Evolutionary conservation across 2,329 filamentous ascomycete species (phyloP).

Genomic region (Fusarium sp.): DNA sequence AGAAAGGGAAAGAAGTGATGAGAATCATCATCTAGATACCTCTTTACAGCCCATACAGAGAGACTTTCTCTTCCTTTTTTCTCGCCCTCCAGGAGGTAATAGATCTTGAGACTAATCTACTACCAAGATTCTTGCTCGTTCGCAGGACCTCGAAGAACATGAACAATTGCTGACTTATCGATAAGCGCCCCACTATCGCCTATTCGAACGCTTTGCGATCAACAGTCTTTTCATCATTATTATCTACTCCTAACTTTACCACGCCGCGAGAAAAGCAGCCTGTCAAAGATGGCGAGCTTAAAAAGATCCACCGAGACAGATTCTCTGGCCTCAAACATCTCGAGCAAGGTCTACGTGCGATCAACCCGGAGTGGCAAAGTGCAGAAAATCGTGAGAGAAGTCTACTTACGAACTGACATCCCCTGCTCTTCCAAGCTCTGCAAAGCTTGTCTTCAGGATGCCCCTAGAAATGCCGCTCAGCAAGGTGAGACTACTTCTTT

Average conservation of each 20-base stretch:
- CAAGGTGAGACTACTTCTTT: conserved; percentile 64
- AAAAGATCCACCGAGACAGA: conserved; percentile 66
- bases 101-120: background rate
- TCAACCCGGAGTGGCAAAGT: conserved; percentile 97
- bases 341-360: conserved; percentile 94
- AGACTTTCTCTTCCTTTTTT: background rate
- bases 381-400: conserved; percentile 96
- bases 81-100: background rate
- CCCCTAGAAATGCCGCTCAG: conserved; percentile 81
- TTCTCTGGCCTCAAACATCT: conserved; percentile 75
- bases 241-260: conserved; percentile 7
- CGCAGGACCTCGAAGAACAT: background rate
- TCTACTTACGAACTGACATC: conserved; percentile 96
- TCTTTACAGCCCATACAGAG: background rate
- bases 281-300: conserved; percentile 67
- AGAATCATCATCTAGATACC: background rate
- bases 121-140: background rate
- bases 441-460: conserved; percentile 74
- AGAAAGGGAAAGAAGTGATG: background rate
- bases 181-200: conserved; percentile 43
- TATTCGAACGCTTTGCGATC: conserved; percentile 37
- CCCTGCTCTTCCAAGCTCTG: conserved; percentile 95
- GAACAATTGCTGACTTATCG: conserved; percentile 36
- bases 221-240: conserved; percentile 32
- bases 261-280: background rate